These are phyloP conservation scores for Ophiostoma sp. DNA, from an alignment of 2,329 filamentous ascomycete species.

Conservation along the genomic window DNA sequence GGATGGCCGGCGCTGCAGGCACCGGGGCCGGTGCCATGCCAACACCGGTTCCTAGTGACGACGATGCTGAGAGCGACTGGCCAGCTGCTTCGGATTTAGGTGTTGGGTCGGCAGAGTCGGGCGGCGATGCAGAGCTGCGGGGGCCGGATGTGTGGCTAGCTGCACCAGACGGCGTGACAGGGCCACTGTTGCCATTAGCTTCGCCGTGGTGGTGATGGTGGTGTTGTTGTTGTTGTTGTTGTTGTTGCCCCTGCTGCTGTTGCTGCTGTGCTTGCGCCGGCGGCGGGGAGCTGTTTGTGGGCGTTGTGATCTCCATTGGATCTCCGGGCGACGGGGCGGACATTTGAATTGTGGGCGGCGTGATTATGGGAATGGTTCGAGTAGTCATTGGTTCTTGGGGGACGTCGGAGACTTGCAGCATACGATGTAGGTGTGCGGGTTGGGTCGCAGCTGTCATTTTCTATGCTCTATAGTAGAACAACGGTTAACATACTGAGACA, in stretches of 20 bases:
- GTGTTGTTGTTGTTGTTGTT: not conserved
- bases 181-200: not conserved
- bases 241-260: not conserved
- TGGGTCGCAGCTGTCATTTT: constrained; percentile 51
- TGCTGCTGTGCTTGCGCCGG: constrained; percentile 34
- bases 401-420: constrained; percentile 39
- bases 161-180: not conserved
- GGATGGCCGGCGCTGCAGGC: constrained; percentile 66
- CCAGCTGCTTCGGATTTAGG: constrained; percentile 37
- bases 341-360: constrained; percentile 53
- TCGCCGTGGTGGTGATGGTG: not conserved
- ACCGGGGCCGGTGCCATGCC: constrained; percentile 32
- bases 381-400: constrained; percentile 45
- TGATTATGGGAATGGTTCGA: constrained; percentile 54
- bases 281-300: constrained; percentile 43
- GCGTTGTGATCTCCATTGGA: constrained; percentile 58
- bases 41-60: not conserved
- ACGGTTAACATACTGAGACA: not conserved
- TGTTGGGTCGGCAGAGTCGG: constrained; percentile 21
- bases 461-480: constrained; percentile 28
- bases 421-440: constrained; percentile 42
- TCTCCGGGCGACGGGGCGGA: constrained; percentile 54
- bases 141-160: constrained; percentile 10
- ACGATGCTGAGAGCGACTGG: constrained; percentile 37
- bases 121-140: constrained; percentile 11